Evolutionary conservation across 352 stramenopile species (phyloP).

Genomic region (Phytophthora kernoviae): DNA sequence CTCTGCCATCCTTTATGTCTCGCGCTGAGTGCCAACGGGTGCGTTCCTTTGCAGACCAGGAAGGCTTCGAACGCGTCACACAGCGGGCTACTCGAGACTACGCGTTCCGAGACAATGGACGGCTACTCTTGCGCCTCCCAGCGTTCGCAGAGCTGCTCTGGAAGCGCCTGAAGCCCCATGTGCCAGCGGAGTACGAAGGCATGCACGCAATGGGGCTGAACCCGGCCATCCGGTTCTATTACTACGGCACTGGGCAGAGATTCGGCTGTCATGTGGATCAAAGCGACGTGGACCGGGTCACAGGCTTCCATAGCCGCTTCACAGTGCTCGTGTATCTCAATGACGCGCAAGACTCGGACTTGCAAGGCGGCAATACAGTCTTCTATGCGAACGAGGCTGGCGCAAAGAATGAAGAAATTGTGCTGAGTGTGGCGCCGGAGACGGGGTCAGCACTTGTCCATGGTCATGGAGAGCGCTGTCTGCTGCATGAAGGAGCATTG

Average conservation of each 20-base stretch:
- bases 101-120: conserved; percentile 81
- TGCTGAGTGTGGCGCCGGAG: conserved; percentile 64
- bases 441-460: conserved; percentile 76
- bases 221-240: conserved; percentile 77
- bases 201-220: conserved; percentile 75
- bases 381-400: conserved; percentile 70
- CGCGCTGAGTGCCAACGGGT: conserved; percentile 63
- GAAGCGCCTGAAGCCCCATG: conserved; percentile 59
- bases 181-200: conserved; percentile 61
- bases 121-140: conserved; percentile 64
- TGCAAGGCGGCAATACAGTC: conserved; percentile 65
- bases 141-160: conserved; percentile 73
- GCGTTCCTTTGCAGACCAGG: conserved; percentile 54
- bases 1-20: conserved; percentile 67
- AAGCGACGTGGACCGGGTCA: conserved; percentile 79
- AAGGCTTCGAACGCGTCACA: conserved; percentile 72
- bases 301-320: conserved; percentile 75
- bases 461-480: conserved; percentile 71
- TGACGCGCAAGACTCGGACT: conserved; percentile 72
- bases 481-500: conserved; percentile 77
- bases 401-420: conserved; percentile 45
- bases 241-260: conserved; percentile 66
- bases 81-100: conserved; percentile 68
- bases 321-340: conserved; percentile 87
- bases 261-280: conserved; percentile 88